A percentile compares a stretch with the other conserved stretches of the same genome.
Conservation (phyloP, 163 green algal species). For the Chlorella variabilis region DNA sequence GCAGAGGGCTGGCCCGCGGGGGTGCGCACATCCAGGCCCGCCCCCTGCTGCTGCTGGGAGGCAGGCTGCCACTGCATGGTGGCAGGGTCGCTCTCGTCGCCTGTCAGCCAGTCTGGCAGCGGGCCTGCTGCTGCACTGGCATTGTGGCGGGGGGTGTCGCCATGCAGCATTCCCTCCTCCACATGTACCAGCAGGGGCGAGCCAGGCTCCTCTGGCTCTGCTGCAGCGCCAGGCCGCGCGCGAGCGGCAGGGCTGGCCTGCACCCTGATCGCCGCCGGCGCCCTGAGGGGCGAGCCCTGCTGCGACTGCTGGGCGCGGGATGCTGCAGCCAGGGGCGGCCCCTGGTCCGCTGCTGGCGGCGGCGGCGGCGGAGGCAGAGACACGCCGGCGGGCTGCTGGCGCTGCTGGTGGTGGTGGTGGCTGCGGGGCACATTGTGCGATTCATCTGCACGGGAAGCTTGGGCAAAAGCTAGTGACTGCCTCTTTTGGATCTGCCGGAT, state of each 20-base stretch:
- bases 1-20: not conserved
- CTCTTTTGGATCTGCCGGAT: too few relatives aligned
- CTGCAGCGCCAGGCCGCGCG: not conserved
- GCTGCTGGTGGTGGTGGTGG: too few relatives aligned
- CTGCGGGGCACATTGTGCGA: not conserved
- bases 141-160: not conserved
- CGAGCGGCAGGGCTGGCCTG: not conserved
- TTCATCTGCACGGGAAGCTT: not conserved
- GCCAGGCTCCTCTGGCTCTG: not conserved
- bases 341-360: not conserved
- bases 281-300: not conserved
- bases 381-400: too few relatives aligned
- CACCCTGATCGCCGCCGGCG: not conserved
- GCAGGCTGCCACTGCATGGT: not conserved
- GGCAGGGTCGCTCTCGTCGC: not conserved
- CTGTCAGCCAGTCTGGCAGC: not conserved
- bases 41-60: not conserved
- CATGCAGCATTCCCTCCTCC: not conserved
- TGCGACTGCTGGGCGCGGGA: not conserved
- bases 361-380: too few relatives aligned
- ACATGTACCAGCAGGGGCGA: conserved; percentile 17
- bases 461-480: too few relatives aligned
- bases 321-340: not conserved
- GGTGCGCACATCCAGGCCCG: not conserved
- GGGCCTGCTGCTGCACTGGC: not conserved